A percentile compares a stretch with the other conserved stretches of the same genome.
phyloP scores from a whole-genome alignment of 805 yeast species.

The Kuraishia molischiana region DNA sequence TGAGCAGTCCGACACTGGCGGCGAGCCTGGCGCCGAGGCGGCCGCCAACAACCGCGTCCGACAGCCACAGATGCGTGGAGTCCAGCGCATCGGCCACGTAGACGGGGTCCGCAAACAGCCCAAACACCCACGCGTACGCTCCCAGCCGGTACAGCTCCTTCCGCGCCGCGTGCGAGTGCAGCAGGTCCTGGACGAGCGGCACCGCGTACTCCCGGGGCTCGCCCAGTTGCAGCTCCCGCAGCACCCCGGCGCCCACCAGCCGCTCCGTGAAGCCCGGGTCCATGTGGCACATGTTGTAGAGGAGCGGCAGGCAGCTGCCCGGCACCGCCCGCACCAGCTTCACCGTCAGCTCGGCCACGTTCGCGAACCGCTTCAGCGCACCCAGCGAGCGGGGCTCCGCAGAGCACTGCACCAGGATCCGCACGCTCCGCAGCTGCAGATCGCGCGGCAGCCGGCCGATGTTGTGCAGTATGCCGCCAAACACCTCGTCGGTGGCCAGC shows the following conservation, averaged over 20 bases:
- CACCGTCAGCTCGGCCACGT: no score
- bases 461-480: slow-evolving; percentile 11
- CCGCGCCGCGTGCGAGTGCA: slow-evolving; percentile 24
- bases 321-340: no score
- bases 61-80: slow-evolving; percentile 17
- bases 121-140: slow-evolving; percentile 19
- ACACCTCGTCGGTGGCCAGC: not conserved
- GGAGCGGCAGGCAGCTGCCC: no score
- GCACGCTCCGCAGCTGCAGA: no score
- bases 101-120: slow-evolving; percentile 30
- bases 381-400: no score
- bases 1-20: not conserved
- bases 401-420: no score
- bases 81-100: slow-evolving; percentile 39
- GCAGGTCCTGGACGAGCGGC: slow-evolving; percentile 34
- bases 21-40: not conserved
- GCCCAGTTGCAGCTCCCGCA: slow-evolving; percentile 25
- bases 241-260: not conserved
- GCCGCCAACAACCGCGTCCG: not conserved
- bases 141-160: slow-evolving; percentile 18
- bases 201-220: slow-evolving; percentile 31
- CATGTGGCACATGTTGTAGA: slow-evolving; percentile 34
- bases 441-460: slow-evolving; percentile 28
- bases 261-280: slow-evolving; percentile 9
- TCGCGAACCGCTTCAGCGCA: no score